Conservation (phyloP, 164 flowering plant species). For the Aristolochia californica region DNA sequence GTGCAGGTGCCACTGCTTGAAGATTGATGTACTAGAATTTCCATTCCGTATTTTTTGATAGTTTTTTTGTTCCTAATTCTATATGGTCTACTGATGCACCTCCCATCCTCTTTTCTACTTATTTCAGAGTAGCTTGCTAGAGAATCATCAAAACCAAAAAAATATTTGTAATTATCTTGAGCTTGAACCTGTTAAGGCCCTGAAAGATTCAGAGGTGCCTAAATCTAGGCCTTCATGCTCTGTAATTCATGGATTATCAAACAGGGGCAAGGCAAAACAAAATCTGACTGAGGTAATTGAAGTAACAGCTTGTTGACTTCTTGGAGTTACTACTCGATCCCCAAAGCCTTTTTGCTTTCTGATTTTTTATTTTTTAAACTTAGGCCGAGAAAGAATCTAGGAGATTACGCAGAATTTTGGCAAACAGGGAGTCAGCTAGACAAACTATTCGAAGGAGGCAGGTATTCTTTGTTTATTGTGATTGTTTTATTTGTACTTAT, state of each 20-base stretch:
- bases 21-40: too few species aligned
- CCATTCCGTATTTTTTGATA: neutral
- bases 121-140: slow-evolving; percentile 15
- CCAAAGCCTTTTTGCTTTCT: neutral
- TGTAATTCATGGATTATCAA: slow-evolving; percentile 11
- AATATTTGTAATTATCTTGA: slow-evolving; percentile 6
- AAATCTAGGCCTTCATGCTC: slow-evolving; percentile 14
- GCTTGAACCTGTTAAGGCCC: slow-evolving; percentile 18
- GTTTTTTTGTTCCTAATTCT: neutral
- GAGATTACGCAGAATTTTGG: slow-evolving; percentile 64
- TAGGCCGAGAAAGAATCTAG: slow-evolving; percentile 81
- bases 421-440: slow-evolving; percentile 94
- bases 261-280: slow-evolving; percentile 44
- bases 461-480: slow-evolving; percentile 28
- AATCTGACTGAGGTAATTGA: slow-evolving; percentile 51
- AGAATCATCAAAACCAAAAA: slow-evolving; percentile 11
- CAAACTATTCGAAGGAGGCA: slow-evolving; percentile 93
- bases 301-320: neutral
- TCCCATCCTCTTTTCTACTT: slow-evolving; percentile 5
- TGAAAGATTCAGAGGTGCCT: slow-evolving; percentile 21
- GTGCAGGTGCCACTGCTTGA: too few species aligned
- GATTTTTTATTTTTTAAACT: slow-evolving; percentile 6
- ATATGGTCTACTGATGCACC: neutral
- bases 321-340: neutral
- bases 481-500: neutral